These are phyloP conservation scores for Magnolia officinalis DNA, from an alignment of 164 flowering plant species.

Conservation along the genomic window DNA sequence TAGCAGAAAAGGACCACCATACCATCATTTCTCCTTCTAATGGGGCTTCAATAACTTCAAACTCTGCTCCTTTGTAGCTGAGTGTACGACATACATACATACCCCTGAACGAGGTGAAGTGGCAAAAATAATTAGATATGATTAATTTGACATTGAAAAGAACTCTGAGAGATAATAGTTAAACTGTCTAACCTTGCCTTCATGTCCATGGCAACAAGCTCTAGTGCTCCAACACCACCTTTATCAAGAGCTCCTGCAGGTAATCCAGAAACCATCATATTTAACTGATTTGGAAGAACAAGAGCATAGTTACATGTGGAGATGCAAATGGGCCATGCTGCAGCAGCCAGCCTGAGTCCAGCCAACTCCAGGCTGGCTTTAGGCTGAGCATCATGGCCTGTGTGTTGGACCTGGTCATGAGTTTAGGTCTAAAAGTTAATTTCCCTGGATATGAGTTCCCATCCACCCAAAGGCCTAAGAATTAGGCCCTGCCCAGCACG, in stretches of 20 bases:
- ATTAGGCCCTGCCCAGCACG: too few species aligned
- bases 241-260: slow-evolving; percentile 82
- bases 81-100: slow-evolving; percentile 99
- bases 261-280: slow-evolving; percentile 5
- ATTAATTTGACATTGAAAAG: neutral
- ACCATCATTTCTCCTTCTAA: slow-evolving; percentile 86
- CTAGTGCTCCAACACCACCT: slow-evolving; percentile 98
- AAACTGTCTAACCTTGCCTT: slow-evolving; percentile 72
- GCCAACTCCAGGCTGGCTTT: too few species aligned
- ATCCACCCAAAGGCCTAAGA: too few species aligned
- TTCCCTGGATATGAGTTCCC: too few species aligned
- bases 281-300: neutral
- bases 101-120: slow-evolving; percentile 51
- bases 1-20: slow-evolving; percentile 16
- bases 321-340: too few species aligned
- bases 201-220: slow-evolving; percentile 99
- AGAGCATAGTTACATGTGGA: neutral
- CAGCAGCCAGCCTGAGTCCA: too few species aligned
- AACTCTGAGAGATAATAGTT: neutral
- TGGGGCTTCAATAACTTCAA: slow-evolving; percentile 90
- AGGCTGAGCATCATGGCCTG: too few species aligned
- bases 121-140: neutral
- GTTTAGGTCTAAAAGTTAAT: too few species aligned
- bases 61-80: slow-evolving; percentile 90
- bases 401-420: too few species aligned